Conservation (phyloP, 2,329 filamentous ascomycete species). For the Pseudocercospora eumusae region DNA sequence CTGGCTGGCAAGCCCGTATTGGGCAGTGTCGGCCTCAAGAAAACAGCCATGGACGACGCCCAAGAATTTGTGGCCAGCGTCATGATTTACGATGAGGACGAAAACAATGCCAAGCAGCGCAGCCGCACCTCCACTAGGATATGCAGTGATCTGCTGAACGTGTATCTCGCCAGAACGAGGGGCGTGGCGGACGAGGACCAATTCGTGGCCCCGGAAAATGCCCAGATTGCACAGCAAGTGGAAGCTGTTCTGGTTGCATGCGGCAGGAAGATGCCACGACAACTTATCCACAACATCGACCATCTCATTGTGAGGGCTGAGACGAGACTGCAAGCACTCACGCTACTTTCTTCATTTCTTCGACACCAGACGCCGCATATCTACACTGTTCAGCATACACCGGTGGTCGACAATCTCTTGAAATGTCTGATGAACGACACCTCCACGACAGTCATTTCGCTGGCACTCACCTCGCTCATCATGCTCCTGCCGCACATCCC, state of each 20-base stretch:
- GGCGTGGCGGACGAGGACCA: conserved; percentile 41
- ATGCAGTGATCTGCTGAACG: conserved; percentile 54
- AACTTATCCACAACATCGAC: conserved; percentile 67
- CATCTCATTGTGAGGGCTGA: conserved; percentile 65
- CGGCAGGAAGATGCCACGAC: conserved; percentile 70
- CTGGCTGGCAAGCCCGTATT: conserved; percentile 59
- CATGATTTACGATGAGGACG: conserved; percentile 63
- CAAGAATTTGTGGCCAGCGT: conserved; percentile 66
- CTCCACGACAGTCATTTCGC: conserved; percentile 73
- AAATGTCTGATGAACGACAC: conserved; percentile 75
- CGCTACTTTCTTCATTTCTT: conserved; percentile 71
- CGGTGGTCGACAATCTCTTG: conserved; percentile 69
- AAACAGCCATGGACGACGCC: conserved; percentile 64
- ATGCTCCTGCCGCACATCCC: conserved; percentile 85
- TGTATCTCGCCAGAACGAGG: conserved; percentile 48
- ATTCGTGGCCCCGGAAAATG: conserved; percentile 46
- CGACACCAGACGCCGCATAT: conserved; percentile 77
- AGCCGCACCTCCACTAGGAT: conserved; percentile 61
- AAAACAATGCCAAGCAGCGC: conserved; percentile 52
- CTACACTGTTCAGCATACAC: conserved; percentile 70
- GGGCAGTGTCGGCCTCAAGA: conserved; percentile 61
- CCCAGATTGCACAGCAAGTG: conserved; percentile 52
- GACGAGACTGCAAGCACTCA: conserved; percentile 64
- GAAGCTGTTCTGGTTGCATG: conserved; percentile 56
- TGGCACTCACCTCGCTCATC: conserved; percentile 71